Evolutionary conservation across 75 land plant species (phyloP), one percentile per base, ranked within the genome.

Genomic region (Cunninghamia lanceolata): DNA sequence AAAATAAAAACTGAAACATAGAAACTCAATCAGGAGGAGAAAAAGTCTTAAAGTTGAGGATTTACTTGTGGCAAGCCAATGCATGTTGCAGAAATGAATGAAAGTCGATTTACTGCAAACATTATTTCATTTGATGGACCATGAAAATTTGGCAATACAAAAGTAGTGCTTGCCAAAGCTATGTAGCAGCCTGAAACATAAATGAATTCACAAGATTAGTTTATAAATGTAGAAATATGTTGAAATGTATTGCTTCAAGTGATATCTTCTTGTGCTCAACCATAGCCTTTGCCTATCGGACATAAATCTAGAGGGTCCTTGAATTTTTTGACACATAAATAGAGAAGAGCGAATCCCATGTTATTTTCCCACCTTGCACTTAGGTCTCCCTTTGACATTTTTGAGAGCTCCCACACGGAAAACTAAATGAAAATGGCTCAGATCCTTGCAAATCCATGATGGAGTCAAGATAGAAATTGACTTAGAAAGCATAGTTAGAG

Each of bases 121-220:
- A 88, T 91, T 14, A 96, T 91, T 32, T 91, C 84, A 59, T 96
- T 95, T 50, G 46, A 73, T 10, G 98, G 98, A 3, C 98, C 98
- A 43, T 89, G 76, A 3, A 96, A 88, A 77, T 95, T 96, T 25
- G 98, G 92, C 76, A 95, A 80, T 13, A 94, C 85, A 75, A 96
- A 90, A 9, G 94, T 96, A 14, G 98, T 92, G 71, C 93, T 91
- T 34, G 89, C 82, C 25, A 90, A 39, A 38, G 90, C 84, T 77
- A n/a, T n/a, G 90, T 16, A 45, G 95, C 93, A 43, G 85, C 45
- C 98, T 96, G 47, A 75, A 83, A 56, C 43, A 47, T n/a, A 68
- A 84, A 38, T 54, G 82, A 4, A n/a, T 10, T 80, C 47, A 45
- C 52, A 38, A 34, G n/a, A n/a, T 84, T 54, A 84, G 85, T 46